A percentile compares a stretch with the other conserved stretches of the same genome.
phyloP scores from a whole-genome alignment of 768 basidiomycete genomes.

The Boletus rex-veris region DNA sequence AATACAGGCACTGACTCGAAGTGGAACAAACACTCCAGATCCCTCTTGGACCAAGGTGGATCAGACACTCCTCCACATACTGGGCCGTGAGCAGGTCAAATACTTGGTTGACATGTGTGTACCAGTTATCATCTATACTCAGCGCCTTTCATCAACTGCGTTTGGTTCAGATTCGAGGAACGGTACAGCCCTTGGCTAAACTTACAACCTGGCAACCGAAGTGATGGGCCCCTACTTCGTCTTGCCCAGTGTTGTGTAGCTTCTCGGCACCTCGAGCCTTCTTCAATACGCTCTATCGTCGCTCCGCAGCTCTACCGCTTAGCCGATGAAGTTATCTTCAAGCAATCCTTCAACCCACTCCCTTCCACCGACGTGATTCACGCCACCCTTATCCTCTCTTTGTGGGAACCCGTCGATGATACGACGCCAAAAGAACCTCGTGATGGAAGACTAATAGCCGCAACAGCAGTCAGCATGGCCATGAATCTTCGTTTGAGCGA shows the following conservation, averaged over 20 bases:
- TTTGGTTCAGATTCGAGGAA: slow-evolving; percentile 37
- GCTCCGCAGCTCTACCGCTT: slow-evolving; percentile 41
- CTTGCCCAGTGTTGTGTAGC: slow-evolving; percentile 46
- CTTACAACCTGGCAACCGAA: slow-evolving; percentile 32
- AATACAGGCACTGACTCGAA: slow-evolving; percentile 39
- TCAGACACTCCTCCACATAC: slow-evolving; percentile 31
- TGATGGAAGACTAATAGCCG: slow-evolving; percentile 39
- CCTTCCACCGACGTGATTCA: slow-evolving; percentile 42
- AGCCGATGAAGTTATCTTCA: slow-evolving; percentile 37
- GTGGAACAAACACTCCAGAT: slow-evolving; percentile 21
- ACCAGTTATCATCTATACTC: background rate
- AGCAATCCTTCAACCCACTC: slow-evolving; percentile 40
- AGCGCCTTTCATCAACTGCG: background rate
- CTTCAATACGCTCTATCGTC: slow-evolving; percentile 33
- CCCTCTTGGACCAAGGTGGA: slow-evolving; percentile 22
- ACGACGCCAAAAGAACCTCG: slow-evolving; percentile 28
- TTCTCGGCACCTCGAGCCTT: slow-evolving; percentile 40
- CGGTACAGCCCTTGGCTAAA: slow-evolving; percentile 44
- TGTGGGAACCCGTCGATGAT: slow-evolving; percentile 43
- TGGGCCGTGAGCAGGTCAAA: slow-evolving; percentile 34
- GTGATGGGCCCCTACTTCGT: slow-evolving; percentile 35
- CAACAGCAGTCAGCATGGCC: slow-evolving; percentile 45
- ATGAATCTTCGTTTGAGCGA: slow-evolving; percentile 41
- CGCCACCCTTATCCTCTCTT: slow-evolving; percentile 40
- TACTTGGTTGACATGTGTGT: slow-evolving; percentile 40